Evolutionary conservation across 177 flowering plant genomes (phyloP), one percentile per base, ranked within the genome.

Genomic region (Vitis hybrid): DNA sequence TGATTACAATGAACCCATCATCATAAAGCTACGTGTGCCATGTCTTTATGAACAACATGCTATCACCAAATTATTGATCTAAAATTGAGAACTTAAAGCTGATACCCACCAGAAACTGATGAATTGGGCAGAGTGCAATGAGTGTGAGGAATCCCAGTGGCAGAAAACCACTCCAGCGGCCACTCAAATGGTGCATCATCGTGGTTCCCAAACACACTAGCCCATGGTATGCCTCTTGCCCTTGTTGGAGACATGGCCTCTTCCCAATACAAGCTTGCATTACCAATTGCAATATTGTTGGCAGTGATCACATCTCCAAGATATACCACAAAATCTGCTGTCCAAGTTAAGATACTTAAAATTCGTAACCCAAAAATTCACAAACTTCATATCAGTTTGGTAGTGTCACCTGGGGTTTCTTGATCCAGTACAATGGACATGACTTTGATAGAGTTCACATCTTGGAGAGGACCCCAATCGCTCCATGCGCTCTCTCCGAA

Each of bases 231-330:
- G 17, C 89, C 86, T 72, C 90, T 81, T 6, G 67, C 70, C 74
- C 84, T 83, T 8, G 95, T 81, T 4, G 97, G 92, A 65, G 89
- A 85, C 6, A 86, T 61, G 15, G 98, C 97, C 59, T 79, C 77
- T 74, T 91, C 90, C 98, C 97, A 94, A 50, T 91, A 94, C 73
- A 79, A 78, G 78, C 95, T 94, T 11, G 97, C 97, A 80, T 92
- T 94, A n/a, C 77, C 76, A 20, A 85, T 75, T 1, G 86, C 77
- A 10, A 94, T 73, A 72, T 92, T 92, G 84, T 94, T 90, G 6
- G 95, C 97, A 0, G 98, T 94, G 22, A 92, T 78, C 1, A 94
- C 84, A 81, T 94, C 98, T 68, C 97, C 97, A 13, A 94, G 87
- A 74, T 89, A 95, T 44, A 92, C 71, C 3, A 94, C 97, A 74